Evolutionary conservation across 192 early-diverging fungal genomes (phyloP), one percentile per base, ranked within the genome.

Genomic region (Lobosporangium transversale): DNA sequence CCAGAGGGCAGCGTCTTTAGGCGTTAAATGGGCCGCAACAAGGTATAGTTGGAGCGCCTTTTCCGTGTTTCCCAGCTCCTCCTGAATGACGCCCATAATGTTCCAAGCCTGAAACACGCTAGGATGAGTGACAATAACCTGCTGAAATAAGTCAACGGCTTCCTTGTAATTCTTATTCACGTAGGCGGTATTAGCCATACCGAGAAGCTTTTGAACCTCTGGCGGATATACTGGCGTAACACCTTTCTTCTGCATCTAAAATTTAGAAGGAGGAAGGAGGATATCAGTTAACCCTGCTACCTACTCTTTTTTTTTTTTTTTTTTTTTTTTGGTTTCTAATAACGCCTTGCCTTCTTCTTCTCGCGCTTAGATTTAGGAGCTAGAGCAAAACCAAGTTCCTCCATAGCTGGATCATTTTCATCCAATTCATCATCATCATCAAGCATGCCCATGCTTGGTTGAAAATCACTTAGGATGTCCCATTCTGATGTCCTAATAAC

Each of bases 11-110:
- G 61, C 80, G 67, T 97, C 91, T 44, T 87, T 88, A 20, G 89
- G 84, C 7, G 86, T 84, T 70, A 99, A 64, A 68, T 97, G 95
- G 1, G 96, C 97, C 4, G 95, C 95, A n/a, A 99, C 89, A 53
- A 95, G 86, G 53, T 91, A 87, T 9, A 94, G 63, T 62, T 93
- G 87, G 37, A 94, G 63, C 0, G 94, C 90, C 57, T 91, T 92
- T n/a, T 80, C 78, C 14, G 67, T 61, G 55, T 92, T 86, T 8
- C 95, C 92, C 31, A 93, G 61, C 57, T 97, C 94, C 58, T 97
- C 94, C 61, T 96, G 93, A 31, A 97, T 89, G 56, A 96, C 81
- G 49, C 93, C 97, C 70, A 98, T 87, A 2, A 91, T 92, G 55
- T 85, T 85, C 97, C 97, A 99, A 17, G 95, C 95, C 30, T 87